These are phyloP conservation scores for Ophiostoma triangulosporum DNA, from an alignment of 2,329 filamentous ascomycete species.

Conservation along the genomic window DNA sequence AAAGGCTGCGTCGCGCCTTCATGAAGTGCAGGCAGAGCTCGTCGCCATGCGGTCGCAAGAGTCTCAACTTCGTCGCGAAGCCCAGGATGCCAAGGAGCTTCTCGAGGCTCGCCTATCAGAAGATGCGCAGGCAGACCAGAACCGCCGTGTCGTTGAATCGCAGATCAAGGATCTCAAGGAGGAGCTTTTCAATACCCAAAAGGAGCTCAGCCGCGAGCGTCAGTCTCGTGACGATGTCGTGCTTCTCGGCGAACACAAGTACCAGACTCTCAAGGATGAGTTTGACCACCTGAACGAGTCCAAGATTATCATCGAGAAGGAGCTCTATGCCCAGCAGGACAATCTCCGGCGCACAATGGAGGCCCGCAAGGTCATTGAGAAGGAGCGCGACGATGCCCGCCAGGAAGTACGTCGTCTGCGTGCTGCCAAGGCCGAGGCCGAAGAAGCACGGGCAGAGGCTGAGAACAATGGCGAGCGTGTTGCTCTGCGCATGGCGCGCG, in stretches of 20 bases:
- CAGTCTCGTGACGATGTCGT: conserved; percentile 92
- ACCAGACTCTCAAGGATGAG: conserved; percentile 67
- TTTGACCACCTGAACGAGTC: conserved; percentile 79
- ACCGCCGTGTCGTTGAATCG: conserved; percentile 67
- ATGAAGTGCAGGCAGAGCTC: conserved; percentile 76
- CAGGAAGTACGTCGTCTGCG: conserved; percentile 71
- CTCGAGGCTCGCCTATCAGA: conserved; percentile 82
- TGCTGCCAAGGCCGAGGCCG: conserved; percentile 69
- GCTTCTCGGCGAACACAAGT: conserved; percentile 80
- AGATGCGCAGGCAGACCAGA: conserved; percentile 72
- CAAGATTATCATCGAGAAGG: conserved; percentile 96
- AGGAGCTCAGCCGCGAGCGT: conserved; percentile 77
- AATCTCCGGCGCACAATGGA: conserved; percentile 76
- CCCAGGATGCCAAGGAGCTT: conserved; percentile 71
- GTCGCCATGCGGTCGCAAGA: conserved; percentile 79
- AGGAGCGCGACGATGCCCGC: conserved; percentile 80
- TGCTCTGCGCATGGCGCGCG: conserved; percentile 62
- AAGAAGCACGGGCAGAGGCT: conserved; percentile 72
- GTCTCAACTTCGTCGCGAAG: conserved; percentile 73
- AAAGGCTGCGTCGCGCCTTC: conserved; percentile 59
- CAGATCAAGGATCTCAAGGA: conserved; percentile 81
- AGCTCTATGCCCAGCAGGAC: conserved; percentile 92
- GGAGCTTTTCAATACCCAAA: conserved; percentile 72
- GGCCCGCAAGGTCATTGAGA: conserved; percentile 64
- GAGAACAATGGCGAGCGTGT: conserved; percentile 69